Evolutionary conservation across 192 early-diverging fungal genomes (phyloP), one percentile per base, ranked within the genome.

Genomic region (Coemansia furcata): DNA sequence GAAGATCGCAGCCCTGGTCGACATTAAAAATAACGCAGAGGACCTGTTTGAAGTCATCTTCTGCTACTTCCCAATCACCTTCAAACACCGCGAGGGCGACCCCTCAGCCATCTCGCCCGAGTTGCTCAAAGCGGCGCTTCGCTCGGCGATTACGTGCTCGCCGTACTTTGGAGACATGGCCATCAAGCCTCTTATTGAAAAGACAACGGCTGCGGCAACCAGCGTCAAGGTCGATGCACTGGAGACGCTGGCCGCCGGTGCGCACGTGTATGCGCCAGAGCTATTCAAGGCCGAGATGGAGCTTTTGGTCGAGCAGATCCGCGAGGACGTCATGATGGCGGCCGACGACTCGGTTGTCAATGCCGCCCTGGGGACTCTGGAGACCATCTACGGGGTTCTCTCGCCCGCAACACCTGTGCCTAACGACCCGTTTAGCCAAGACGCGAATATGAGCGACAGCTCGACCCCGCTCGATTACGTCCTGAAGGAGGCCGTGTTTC

Each of bases 31-130:
- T 15, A 85, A 94, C 68, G 86, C 90, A 0, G 95, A 96, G 85
- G 95, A 96, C 69, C 71, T 99, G 44, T 99, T 98, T 75, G 95
- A 98, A 69, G 89, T 98, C 29, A 88, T 95, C 42, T 99, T 98
- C 63, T 99, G 97, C 83, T 99, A 99, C 83, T 99, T 99, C 67
- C 98, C 98, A 6, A 98, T 99, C 73, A 98, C 97, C 6, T 99
- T 99, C 75, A 92, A 93, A 82, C 91, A 95, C 17, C 92, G 95
- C 1, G 93, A 94, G 12, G 93, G 95, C 73, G 97, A 99, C 85
- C 89, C 93, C 11, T 92, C 95, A 57, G 94, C 94, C 19, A 96
- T 99, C 43, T 94, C 98, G 29, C 84, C 97, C 14, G 95, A 95
- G 32, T 87, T 95, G 83, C 80, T 99, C 33, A 97, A 98, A 81